Evolutionary conservation across 306 rosid species (phyloP).

Genomic region (Crotalaria pallida): DNA sequence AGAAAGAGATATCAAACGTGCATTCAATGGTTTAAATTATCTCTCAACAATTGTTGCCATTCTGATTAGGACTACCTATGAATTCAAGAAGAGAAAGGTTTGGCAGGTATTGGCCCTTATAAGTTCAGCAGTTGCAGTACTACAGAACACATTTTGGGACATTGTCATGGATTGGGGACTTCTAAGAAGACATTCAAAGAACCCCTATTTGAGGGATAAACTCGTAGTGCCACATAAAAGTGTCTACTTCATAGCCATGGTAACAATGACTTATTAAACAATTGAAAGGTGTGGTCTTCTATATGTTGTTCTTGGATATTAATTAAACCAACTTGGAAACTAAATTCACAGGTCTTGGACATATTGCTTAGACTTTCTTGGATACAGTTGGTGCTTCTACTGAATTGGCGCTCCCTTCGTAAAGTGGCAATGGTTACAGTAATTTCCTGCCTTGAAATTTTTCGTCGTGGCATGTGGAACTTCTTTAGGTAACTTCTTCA

Average conservation of each 20-base stretch:
- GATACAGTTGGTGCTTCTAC: conserved; percentile 58
- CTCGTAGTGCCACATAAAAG: conserved; percentile 48
- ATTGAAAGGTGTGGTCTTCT: not conserved
- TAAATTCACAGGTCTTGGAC: conserved; percentile 39
- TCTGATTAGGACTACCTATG: conserved; percentile 46
- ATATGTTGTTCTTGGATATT: not conserved
- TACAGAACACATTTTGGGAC: conserved; percentile 52
- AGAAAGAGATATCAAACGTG: conserved; percentile 33
- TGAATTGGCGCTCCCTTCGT: conserved; percentile 36
- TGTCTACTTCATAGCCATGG: conserved; percentile 56
- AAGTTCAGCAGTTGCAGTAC: conserved; percentile 44
- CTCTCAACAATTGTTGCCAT: conserved; percentile 54
- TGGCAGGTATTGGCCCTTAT: conserved; percentile 56
- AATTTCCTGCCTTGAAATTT: conserved; percentile 48
- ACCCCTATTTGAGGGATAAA: conserved; percentile 50
- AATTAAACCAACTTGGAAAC: conserved; percentile 1
- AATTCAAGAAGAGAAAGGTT: conserved; percentile 35
- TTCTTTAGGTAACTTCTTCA: conserved; percentile 53
- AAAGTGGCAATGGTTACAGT: conserved; percentile 40
- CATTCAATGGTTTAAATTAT: conserved; percentile 46
- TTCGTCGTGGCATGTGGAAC: conserved; percentile 77
- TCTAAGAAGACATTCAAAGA: conserved; percentile 50
- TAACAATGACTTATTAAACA: conserved; percentile 14
- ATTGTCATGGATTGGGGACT: conserved; percentile 60
- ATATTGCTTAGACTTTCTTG: conserved; percentile 49